phyloP scores from a whole-genome alignment of 2,329 filamentous ascomycete genomes.

The Rugonectria rugulosa region DNA sequence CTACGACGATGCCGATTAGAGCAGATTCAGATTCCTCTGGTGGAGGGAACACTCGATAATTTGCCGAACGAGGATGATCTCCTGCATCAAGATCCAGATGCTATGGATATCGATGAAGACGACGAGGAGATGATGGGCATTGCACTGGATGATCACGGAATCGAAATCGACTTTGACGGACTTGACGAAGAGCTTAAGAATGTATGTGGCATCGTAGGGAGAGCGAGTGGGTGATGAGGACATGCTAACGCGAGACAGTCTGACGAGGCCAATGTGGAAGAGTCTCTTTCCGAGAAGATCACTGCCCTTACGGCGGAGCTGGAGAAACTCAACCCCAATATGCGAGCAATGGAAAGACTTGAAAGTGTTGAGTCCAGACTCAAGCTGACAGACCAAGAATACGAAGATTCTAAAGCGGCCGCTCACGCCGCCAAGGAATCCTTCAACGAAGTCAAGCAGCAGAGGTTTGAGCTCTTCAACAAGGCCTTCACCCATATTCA shows the following conservation, averaged over 20 bases:
- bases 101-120: conserved; percentile 88
- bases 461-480: conserved; percentile 90
- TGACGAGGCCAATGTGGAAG: conserved; percentile 74
- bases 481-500: conserved; percentile 95
- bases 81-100: conserved; percentile 79
- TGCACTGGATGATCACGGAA: conserved; percentile 86
- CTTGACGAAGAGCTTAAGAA: conserved; percentile 84
- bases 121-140: conserved; percentile 67
- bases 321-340: conserved; percentile 95
- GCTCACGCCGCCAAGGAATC: conserved; percentile 80
- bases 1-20: conserved; percentile 92
- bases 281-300: conserved; percentile 80
- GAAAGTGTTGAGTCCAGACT: conserved; percentile 86
- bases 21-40: conserved; percentile 85
- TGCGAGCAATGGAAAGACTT: conserved; percentile 91
- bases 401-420: conserved; percentile 79
- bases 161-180: conserved; percentile 83
- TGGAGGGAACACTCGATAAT: conserved; percentile 78
- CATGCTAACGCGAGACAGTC: conserved; percentile 57
- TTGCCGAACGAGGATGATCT: conserved; percentile 88
- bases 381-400: conserved; percentile 85
- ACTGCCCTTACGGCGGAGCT: conserved; percentile 77
- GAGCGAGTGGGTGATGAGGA: background rate
- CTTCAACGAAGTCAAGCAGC: conserved; percentile 82
- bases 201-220: conserved; percentile 58